These are phyloP conservation scores for Solanum stenotomum DNA, from an alignment of 257 asterid species.

Conservation along the genomic window DNA sequence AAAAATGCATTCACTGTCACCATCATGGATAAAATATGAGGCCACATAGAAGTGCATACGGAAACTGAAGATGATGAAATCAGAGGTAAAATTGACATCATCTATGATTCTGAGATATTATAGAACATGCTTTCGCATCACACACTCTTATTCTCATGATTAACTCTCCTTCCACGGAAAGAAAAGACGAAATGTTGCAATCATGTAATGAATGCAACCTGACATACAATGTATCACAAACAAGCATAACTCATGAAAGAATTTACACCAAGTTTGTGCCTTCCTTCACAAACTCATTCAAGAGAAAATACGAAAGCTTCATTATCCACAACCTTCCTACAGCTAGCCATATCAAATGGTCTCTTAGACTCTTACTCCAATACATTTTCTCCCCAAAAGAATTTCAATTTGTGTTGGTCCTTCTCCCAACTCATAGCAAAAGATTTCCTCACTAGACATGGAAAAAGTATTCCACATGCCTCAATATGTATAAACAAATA, in stretches of 20 bases:
- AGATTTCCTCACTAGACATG: neutral
- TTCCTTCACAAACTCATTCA: neutral
- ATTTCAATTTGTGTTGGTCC: neutral
- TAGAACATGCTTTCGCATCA: neutral
- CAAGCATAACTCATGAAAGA: neutral
- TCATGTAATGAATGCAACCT: neutral
- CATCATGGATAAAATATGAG: neutral
- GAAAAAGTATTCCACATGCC: neutral
- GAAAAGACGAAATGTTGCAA: neutral
- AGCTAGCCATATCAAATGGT: neutral
- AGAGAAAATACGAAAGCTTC: neutral
- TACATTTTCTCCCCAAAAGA: neutral
- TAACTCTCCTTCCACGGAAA: neutral
- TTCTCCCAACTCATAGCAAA: neutral
- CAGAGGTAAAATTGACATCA: neutral
- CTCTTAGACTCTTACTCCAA: neutral
- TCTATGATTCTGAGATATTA: neutral
- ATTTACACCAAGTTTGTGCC: neutral
- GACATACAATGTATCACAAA: neutral
- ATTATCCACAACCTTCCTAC: neutral
- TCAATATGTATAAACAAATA: neutral
- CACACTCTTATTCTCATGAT: neutral
- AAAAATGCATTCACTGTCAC: neutral
- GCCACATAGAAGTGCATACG: neutral
- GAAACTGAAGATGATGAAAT: neutral